These are phyloP conservation scores for Fusarium praegraminearum DNA, from an alignment of 2,329 filamentous ascomycete species.

Conservation along the genomic window DNA sequence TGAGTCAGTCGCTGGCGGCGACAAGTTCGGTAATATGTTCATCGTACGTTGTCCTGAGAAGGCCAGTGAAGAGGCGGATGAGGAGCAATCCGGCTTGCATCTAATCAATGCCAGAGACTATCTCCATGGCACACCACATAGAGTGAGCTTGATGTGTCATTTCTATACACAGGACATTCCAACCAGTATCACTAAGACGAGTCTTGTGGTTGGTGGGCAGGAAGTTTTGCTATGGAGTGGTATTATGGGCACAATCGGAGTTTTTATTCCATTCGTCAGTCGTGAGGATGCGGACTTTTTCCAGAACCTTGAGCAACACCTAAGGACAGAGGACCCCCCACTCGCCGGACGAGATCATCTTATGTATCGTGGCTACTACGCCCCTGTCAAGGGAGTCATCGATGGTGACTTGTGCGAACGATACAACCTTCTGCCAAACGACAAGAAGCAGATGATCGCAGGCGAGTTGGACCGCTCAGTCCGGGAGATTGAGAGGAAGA, in stretches of 20 bases:
- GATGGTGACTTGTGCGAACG: slow-evolving; percentile 97
- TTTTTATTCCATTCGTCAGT: slow-evolving; percentile 89
- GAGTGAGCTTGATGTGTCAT: slow-evolving; percentile 86
- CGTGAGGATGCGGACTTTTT: slow-evolving; percentile 98
- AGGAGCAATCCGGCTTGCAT: slow-evolving; percentile 89
- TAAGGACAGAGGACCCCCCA: slow-evolving; percentile 87
- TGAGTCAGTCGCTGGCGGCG: slow-evolving; percentile 91
- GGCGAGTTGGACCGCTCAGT: slow-evolving; percentile 91
- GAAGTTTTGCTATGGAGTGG: slow-evolving; percentile 95
- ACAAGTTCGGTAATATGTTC: slow-evolving; percentile 98
- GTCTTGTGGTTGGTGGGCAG: slow-evolving; percentile 89
- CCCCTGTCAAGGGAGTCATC: slow-evolving; percentile 94
- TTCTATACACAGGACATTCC: slow-evolving; percentile 94
- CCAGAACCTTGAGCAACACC: slow-evolving; percentile 89
- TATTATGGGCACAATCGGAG: slow-evolving; percentile 92
- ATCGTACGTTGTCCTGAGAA: slow-evolving; percentile 89
- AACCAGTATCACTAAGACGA: slow-evolving; percentile 88
- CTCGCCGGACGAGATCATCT: slow-evolving; percentile 93
- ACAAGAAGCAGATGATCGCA: slow-evolving; percentile 96
- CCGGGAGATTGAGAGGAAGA: slow-evolving; percentile 94
- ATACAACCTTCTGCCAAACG: slow-evolving; percentile 83
- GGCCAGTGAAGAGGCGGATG: slow-evolving; percentile 88
- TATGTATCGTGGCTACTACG: slow-evolving; percentile 95
- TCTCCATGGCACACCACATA: slow-evolving; percentile 87
- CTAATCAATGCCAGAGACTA: slow-evolving; percentile 92